Base-by-base conservation (phyloP, 441 rosid species). In the Eruca vesicaria region DNA sequence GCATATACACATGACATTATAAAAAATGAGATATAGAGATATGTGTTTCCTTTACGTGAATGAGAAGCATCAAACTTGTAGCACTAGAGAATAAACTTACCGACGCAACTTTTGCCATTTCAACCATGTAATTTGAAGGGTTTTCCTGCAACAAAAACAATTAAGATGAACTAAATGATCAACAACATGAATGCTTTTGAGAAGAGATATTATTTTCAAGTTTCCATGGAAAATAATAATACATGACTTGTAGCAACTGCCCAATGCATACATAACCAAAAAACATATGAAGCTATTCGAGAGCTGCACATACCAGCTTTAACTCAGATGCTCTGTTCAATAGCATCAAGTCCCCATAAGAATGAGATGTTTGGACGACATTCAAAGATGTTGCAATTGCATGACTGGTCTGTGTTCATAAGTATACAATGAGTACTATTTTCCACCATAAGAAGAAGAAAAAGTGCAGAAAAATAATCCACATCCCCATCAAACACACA, bases 311-410 rank as follows among this genome's bases (percentile, higher is more conserved):
- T 74, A 93, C 99, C 86, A 86, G 84, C 72, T 85, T 82, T 55
- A 79, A 74, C 58, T 89, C 81, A 18, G 89, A 71, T 55, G 99
- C 99, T 82, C 73, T 84, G 80, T 64, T 81, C 16, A 89, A 86
- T 72, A 95, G 94, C 98, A 93, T 86, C 66, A 93, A 29, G 68
- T 95, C 99, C 56, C 94, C 99, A 70, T 82, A 90, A 67, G 99
- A 93, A 87, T 95, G 99, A 56, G 81, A 82, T 65, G 99, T 89
- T 82, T 89, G 96, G 33, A 86, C 86, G 69, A 88, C 98, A 81
- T 95, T 93, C 63, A 93, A 89, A 45, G 97, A 84, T 67, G 82
- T 80, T 26, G 95, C 95, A 72, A 95, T 86, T 38, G 86, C 90
- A 76, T 80, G 81, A 79, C 97, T 81, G 1, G 97, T 90, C 99